Evolutionary conservation across 2,329 filamentous ascomycete species (phyloP).

Genomic region (Aspergillus transmontanensis): DNA sequence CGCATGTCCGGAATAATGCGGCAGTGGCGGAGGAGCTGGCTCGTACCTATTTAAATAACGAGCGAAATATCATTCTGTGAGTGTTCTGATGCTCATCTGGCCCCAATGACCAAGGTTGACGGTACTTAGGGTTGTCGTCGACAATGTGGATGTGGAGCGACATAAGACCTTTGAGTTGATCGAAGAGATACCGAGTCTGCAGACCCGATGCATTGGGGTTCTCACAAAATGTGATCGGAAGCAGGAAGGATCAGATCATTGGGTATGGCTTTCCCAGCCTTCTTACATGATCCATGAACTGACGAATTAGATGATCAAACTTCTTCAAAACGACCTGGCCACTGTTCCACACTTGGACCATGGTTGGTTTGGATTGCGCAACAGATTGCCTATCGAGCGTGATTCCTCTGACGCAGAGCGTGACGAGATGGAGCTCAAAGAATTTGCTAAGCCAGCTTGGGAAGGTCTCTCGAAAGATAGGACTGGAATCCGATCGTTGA

Average conservation of each 20-base stretch:
- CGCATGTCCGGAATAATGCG: not conserved
- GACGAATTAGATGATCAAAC: slow-evolving; percentile 18
- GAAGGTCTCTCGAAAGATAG: slow-evolving; percentile 7
- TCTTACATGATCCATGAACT: not conserved
- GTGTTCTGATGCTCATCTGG: not conserved
- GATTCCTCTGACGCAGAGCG: not conserved
- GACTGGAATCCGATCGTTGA: slow-evolving; percentile 15
- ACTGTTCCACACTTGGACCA: slow-evolving; percentile 17
- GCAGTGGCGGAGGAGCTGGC: not conserved
- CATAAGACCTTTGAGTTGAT: slow-evolving; percentile 15
- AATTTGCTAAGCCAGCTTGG: slow-evolving; percentile 1
- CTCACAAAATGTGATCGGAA: slow-evolving; percentile 20
- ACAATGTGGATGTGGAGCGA: slow-evolving; percentile 19
- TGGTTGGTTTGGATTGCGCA: slow-evolving; percentile 22
- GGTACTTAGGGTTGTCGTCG: slow-evolving; percentile 14
- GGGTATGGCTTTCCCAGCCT: slow-evolving; percentile 3
- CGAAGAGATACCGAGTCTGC: slow-evolving; percentile 9
- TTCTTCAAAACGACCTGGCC: slow-evolving; percentile 18
- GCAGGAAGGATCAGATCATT: slow-evolving; percentile 17
- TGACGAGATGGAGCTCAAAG: not conserved
- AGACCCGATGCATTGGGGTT: slow-evolving; percentile 18
- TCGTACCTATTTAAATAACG: not conserved
- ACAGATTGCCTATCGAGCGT: slow-evolving; percentile 12
- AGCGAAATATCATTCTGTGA: not conserved
- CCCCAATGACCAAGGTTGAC: not conserved